phyloP scores from a whole-genome alignment of 306 rosid genomes.

The Rosa rugosa region DNA sequence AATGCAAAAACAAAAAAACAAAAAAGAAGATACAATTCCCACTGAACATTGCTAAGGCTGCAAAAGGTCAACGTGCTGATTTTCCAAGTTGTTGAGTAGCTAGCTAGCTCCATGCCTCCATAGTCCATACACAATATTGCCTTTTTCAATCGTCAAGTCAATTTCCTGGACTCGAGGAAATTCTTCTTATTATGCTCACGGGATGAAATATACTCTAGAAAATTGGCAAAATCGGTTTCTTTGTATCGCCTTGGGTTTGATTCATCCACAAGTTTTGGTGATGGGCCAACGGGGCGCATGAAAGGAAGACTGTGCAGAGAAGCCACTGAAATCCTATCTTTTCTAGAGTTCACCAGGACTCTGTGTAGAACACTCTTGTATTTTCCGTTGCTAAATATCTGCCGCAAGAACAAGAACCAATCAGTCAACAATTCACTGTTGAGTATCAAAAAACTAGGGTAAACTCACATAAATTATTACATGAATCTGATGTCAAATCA shows the following conservation, averaged over 20 bases:
- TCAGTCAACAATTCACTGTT: not conserved
- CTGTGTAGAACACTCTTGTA: conserved; percentile 90
- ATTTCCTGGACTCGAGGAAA: conserved; percentile 71
- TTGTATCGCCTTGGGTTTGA: conserved; percentile 60
- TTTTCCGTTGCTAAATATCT: conserved; percentile 90
- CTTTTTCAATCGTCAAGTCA: conserved; percentile 22
- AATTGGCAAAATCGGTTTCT: conserved; percentile 63
- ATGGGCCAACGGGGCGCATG: conserved; percentile 48
- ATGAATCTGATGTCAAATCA: no score
- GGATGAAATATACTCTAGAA: conserved; percentile 56
- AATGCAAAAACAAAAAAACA: not conserved
- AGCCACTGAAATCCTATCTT: conserved; percentile 63
- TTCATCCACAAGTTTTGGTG: conserved; percentile 56
- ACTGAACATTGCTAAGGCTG: not conserved
- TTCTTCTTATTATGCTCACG: conserved; percentile 59
- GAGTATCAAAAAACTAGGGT: not conserved
- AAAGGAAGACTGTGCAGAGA: conserved; percentile 68
- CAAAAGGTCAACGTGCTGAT: conserved; percentile 10
- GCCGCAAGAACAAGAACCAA: conserved; percentile 13
- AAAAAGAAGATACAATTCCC: not conserved
- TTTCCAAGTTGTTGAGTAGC: not conserved
- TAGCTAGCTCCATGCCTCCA: not conserved
- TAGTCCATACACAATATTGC: not conserved
- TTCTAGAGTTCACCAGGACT: conserved; percentile 56
- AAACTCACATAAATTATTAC: no score